Evolutionary conservation across 139 green algal genomes (phyloP), one percentile per base, ranked within the genome.

Genomic region (Trebouxia sp.): DNA sequence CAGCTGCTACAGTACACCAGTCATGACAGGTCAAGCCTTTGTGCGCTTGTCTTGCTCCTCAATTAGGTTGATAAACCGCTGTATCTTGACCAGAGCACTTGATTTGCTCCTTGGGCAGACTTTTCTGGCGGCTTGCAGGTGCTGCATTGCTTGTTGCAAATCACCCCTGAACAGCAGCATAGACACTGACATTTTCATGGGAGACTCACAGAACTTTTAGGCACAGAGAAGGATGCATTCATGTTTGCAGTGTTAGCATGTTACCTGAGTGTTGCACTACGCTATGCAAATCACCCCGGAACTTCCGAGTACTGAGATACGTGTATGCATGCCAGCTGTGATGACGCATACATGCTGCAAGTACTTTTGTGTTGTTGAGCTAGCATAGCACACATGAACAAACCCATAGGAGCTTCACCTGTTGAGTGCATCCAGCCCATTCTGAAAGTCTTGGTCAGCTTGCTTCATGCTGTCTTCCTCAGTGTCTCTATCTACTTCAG

Each of bases 51-150:
- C 62, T 3, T 72, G 62, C 15, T 12, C 20, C 20, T 72, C 62
- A 30, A 72, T 30, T 8, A 72, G 62, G 12, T 45, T 72, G 35
- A 72, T 72, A 35, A 72, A 72, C 12, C 62, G 62, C 35, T 72
- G 62, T 42, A 72, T 72, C 32, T 72, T 72, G 32, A 72, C 62
- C 62, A 72, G 15, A 8, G 62, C 62, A 12, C 62, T 35, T 28
- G 62, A 35, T 37, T 45, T 72, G 62, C 20, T 30, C 24, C 62
- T 17, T 42, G 62, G 62, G 35, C 62, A 72, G 1, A n/a, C n/a
- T 30, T n/a, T 72, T 45, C 62, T 72, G 37, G 62, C 62, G 43
- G 26, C 20, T 37, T 72, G 62, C 11, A 72, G 35, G n/a, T 72
- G 62, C 35, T 72, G 32, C 62, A 72, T 72, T 42, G 62, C 62